Base-by-base conservation (phyloP, 345 rosid genomes). In the Eucalyptus pumila region DNA sequence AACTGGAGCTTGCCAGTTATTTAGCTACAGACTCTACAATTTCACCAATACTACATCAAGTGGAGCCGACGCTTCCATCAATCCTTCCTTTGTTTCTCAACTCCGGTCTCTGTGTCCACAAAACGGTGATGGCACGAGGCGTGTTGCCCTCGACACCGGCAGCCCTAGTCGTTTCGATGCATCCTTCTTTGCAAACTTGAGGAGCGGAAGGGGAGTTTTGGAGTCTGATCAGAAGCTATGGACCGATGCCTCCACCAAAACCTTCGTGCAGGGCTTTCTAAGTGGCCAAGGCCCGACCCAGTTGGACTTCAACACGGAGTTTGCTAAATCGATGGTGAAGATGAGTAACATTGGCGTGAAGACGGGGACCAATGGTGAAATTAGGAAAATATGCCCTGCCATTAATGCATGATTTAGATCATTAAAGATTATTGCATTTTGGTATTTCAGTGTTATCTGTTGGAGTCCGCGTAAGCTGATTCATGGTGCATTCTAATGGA, bases 341-440 rank as follows among this genome's bases (percentile, higher is more conserved):
- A 96, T 95, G 98, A 93, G 95, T 89, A 93, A 93, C 49, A 93
- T 94, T 58, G 96, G 94, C 1, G 93, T 94, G 30, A 89, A 91
- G 87, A 90, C 93, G 0, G 94, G 94, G 19, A 86, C 90, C 5
- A 51, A 47, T 40, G 96, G 96, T 17, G 96, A 93, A 89, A 93
- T 95, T 83, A 93, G 97, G 72, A 92, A 87, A 52, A 91, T 92
- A 52, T 96, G 96, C 89, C 91, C 93, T 4, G 92, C 92, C 30
- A 32, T 93, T 52, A 94, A 94, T 85, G 93, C 89, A 91, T 44
- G 37, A 47, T 86, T 14, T 26, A 37, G 86, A 88, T 88, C 34
- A 50, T 88, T 47, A 86, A 69, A 9, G 26, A 69, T 37, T 34
- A 69, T 60, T 30, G 15, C n/a, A 9, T 2, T 69, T 19, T 7